Base-by-base conservation (phyloP, 2,329 filamentous ascomycete species). In the Fusarium globosum region DNA sequence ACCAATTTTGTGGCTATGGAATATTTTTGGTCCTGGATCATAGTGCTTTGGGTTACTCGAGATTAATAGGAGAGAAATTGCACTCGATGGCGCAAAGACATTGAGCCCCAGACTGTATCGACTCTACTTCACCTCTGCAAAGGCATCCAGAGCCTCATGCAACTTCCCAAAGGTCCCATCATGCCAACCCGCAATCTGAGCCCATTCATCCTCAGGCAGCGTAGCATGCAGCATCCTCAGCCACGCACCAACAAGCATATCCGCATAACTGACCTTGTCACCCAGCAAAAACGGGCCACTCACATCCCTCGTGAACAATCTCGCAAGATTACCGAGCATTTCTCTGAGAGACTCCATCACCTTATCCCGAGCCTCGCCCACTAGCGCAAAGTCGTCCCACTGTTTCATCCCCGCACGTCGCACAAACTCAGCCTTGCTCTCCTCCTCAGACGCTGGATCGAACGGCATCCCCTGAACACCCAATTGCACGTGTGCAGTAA, bases 181-280 rank as follows among this genome's bases (percentile, higher is more conserved):
- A 75, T 90, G 84, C 86, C 88, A 90, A 1, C 76, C 70, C 52
- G 75, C 81, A 16, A 88, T 67, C 60, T 83, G 79, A 67, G 85
- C 75, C 87, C 87, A 89, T 65, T 89, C 88, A 6, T 74, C 68
- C 61, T 73, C 59, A 1, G 84, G 84, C 61, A 89, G 75, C 33
- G 80, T 82, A 20, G 45, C 76, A 8, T 73, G 68, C 60, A 85
- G 72, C 84, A 88, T 87, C 11, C 82, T 81, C 77, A 90, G 62
- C 88, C 89, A 91, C 2, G 80, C 87, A 4, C 88, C 88, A 2
- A 91, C 84, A 39, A 90, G 88, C 2, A 89, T 75, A 74, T 91
- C 89, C 3, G 87, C 88, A 81, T 90, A 89, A 49, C 76, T 85
- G 2, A 83, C 81, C 75, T 72, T 75, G 2, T 69, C 53, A 0